These are phyloP conservation scores for Neolecta irregularis DNA, from an alignment of 1,139 yeast species.

Conservation along the genomic window DNA sequence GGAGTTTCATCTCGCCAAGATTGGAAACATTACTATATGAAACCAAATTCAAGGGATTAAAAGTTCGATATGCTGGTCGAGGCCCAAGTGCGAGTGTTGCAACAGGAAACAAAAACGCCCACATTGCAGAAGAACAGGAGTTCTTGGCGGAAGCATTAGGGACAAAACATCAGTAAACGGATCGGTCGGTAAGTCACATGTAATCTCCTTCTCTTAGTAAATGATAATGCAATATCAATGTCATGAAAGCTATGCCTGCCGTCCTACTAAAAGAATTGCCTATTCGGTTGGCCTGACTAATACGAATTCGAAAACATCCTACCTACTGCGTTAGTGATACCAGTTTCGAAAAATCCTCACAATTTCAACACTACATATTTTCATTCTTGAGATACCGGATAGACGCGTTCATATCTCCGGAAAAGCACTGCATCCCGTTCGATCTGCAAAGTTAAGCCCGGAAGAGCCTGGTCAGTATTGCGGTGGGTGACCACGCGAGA, in stretches of 20 bases:
- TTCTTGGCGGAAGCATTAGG: constrained; percentile 74
- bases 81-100: constrained; percentile 97
- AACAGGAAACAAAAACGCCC: constrained; percentile 88
- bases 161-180: constrained; percentile 17
- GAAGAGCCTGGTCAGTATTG: constrained; percentile 6
- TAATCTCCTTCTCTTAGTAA: too few relatives aligned
- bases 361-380: too few relatives aligned
- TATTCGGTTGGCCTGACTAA: too few relatives aligned
- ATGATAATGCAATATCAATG: too few relatives aligned
- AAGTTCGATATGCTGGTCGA: constrained; percentile 86
- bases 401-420: constrained; percentile 5
- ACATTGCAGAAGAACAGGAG: constrained; percentile 73
- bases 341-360: too few relatives aligned
- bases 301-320: too few relatives aligned
- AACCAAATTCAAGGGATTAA: constrained; percentile 43
- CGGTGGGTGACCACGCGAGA: constrained; percentile 6
- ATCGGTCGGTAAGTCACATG: too few relatives aligned
- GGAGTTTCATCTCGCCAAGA: constrained; percentile 70
- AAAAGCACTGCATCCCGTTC: constrained; percentile 5
- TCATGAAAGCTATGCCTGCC: too few relatives aligned
- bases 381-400: too few relatives aligned
- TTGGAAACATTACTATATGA: constrained; percentile 56
- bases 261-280: too few relatives aligned
- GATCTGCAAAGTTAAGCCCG: constrained; percentile 6
- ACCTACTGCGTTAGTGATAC: too few relatives aligned